Conservation (phyloP, 768 basidiomycete genomes). For the Hirschioporus abietinus region DNA sequence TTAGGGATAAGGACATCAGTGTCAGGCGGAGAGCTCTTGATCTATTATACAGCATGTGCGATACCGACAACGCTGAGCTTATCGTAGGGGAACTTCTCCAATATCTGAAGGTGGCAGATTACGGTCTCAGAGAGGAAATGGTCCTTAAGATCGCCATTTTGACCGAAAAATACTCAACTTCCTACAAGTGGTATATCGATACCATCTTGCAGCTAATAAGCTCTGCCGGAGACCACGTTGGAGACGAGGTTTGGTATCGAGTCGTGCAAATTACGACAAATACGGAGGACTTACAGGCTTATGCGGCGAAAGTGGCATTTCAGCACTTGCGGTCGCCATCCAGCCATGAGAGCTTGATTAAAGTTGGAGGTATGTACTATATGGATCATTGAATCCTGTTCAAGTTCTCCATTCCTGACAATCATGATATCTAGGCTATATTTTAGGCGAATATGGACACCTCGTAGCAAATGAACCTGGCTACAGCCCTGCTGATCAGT, state of each 20-base stretch:
- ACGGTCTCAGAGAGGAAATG: slow-evolving; percentile 96
- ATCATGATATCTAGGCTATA: slow-evolving; percentile 58
- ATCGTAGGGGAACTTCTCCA: slow-evolving; percentile 94
- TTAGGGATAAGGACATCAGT: slow-evolving; percentile 96
- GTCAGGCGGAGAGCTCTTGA: slow-evolving; percentile 92
- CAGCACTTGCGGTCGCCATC: slow-evolving; percentile 82
- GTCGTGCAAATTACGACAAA: slow-evolving; percentile 98
- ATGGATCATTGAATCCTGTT: background rate
- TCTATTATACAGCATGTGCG: slow-evolving; percentile 98
- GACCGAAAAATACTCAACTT: slow-evolving; percentile 97
- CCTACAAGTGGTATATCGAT: slow-evolving; percentile 99
- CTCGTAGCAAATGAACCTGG: slow-evolving; percentile 93
- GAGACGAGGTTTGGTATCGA: slow-evolving; percentile 99
- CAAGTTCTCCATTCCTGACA: slow-evolving; percentile 2
- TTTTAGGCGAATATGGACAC: slow-evolving; percentile 97
- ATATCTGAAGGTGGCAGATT: slow-evolving; percentile 95
- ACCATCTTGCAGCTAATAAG: slow-evolving; percentile 94
- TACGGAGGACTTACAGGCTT: slow-evolving; percentile 94
- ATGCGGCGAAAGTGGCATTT: slow-evolving; percentile 89
- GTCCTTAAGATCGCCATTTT: slow-evolving; percentile 97
- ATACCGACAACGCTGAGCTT: slow-evolving; percentile 91
- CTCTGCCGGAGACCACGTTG: slow-evolving; percentile 96
- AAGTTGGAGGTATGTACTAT: slow-evolving; percentile 74
- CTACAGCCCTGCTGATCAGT: slow-evolving; percentile 92
- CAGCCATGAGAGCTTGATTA: slow-evolving; percentile 90